phyloP scores from a whole-genome alignment of 805 yeast species.

The Ogataea wickerhamii region DNA sequence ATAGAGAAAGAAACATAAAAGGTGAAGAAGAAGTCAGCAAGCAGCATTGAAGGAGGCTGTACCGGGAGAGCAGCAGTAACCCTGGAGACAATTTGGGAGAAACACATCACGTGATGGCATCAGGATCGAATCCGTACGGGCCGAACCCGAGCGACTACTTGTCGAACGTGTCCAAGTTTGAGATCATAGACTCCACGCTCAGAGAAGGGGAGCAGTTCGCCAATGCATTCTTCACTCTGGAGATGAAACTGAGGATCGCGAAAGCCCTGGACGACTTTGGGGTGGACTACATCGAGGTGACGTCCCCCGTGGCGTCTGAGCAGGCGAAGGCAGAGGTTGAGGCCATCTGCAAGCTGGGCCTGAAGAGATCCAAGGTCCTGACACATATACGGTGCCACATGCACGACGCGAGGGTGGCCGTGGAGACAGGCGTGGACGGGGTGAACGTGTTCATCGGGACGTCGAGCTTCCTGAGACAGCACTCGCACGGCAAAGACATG shows the following conservation, averaged over 20 bases:
- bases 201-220: constrained; percentile 67
- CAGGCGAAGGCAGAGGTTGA: constrained; percentile 57
- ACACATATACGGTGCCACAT: constrained; percentile 61
- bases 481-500: constrained; percentile 60
- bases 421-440: constrained; percentile 61
- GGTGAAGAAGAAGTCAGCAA: no score
- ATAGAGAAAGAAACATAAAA: no score
- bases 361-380: constrained; percentile 50
- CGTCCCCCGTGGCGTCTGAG: constrained; percentile 58
- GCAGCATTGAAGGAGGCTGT: no score
- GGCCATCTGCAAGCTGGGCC: constrained; percentile 55
- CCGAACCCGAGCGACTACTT: constrained; percentile 56
- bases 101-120: not conserved
- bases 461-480: constrained; percentile 53
- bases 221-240: constrained; percentile 56
- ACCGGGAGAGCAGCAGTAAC: no score
- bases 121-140: constrained; percentile 50
- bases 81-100: no score
- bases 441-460: constrained; percentile 61
- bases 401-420: constrained; percentile 59
- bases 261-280: constrained; percentile 60
- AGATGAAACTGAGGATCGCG: constrained; percentile 55
- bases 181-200: constrained; percentile 53
- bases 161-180: constrained; percentile 51
- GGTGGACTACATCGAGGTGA: constrained; percentile 57